These are phyloP conservation scores for Discostella pseudostelligera DNA, from an alignment of 108 stramenopile genomes.

Conservation along the genomic window DNA sequence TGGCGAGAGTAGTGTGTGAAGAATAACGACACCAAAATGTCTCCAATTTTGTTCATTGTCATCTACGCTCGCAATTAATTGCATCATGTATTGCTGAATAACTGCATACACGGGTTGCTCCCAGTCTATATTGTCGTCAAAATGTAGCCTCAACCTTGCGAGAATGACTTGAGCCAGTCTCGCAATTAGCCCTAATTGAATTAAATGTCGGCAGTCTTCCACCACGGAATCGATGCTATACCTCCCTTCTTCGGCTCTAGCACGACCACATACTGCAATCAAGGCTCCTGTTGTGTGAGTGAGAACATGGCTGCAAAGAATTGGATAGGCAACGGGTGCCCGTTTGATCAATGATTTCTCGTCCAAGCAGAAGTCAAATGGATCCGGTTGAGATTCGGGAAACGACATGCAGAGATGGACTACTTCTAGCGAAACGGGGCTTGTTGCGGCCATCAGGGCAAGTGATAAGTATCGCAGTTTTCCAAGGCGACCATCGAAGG, in stretches of 20 bases:
- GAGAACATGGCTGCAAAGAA: conserved; percentile 72
- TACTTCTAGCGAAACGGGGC: conserved; percentile 75
- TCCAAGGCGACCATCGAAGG: conserved; percentile 77
- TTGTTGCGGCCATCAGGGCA: conserved; percentile 74
- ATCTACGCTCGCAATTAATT: conserved; percentile 10
- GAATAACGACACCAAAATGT: conserved; percentile 27
- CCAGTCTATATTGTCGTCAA: conserved; percentile 4
- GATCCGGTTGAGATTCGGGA: conserved; percentile 43
- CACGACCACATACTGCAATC: conserved; percentile 71
- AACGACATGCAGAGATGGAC: conserved; percentile 78
- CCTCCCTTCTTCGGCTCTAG: conserved; percentile 58
- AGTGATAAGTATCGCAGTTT: conserved; percentile 73
- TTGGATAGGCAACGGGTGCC: conserved; percentile 74
- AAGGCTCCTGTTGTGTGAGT: conserved; percentile 80
- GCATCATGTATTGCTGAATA: conserved; percentile 15
- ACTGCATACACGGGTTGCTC: conserved; percentile 8
- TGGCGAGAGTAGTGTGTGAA: conserved; percentile 12
- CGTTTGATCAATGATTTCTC: conserved; percentile 35
- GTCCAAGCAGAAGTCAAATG: conserved; percentile 31
- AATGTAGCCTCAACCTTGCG: conserved; percentile 32
- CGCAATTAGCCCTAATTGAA: conserved; percentile 74
- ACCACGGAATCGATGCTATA: conserved; percentile 52
- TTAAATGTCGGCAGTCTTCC: conserved; percentile 66
- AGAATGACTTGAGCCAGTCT: conserved; percentile 73
- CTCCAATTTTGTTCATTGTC: conserved; percentile 21